Base-by-base conservation (phyloP, 2,329 filamentous ascomycete genomes). In the Neodidymelliopsis sp. region DNA sequence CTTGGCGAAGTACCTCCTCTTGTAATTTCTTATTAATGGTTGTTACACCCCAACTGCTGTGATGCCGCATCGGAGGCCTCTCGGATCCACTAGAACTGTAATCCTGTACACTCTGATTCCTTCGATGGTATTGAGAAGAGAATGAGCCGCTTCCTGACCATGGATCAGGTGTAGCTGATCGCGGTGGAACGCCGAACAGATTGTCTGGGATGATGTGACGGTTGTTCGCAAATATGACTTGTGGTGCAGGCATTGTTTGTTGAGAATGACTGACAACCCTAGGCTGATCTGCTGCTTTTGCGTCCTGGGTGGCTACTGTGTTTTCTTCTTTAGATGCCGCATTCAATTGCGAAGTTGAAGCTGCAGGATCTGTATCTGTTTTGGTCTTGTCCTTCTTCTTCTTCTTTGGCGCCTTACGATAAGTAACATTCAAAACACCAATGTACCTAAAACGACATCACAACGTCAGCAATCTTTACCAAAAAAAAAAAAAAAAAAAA, bases 361-460 rank as follows among this genome's bases (percentile, higher is more conserved):
- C 45, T 23, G 45, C 39, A 22, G 44, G 45, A 13, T 45, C 51
- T 29, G 40, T 25, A 15, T 69, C 70, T 22, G 48, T 29, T 47
- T 66, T 69, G 4, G 49, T 25, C 31, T 63, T 68, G 29, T 72
- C 69, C 35, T 68, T 68, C 66, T 80, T 83, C 52, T 76, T 75
- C 41, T 78, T 85, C 45, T 91, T 90, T 2, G 84, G 80, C 49
- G 86, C 86, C 70, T 95, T 96, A 39, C 91, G 90, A 70, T 96
- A 97, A 0, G 91, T 97, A 15, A 97, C 93, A 71, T 97, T 97
- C 39, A 99, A 77, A 30, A 99, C 94, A 55, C 94, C 94, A 64
- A 99, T 97, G 65, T 99, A 97, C 69, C 91, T 96, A 71, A 56
- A 60, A 50, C 47, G 38, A 56, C 39, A 66, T 57, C 48, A 63